Base-by-base conservation (phyloP, 163 green algal species). In the Smithsoniella earleae region DNA sequence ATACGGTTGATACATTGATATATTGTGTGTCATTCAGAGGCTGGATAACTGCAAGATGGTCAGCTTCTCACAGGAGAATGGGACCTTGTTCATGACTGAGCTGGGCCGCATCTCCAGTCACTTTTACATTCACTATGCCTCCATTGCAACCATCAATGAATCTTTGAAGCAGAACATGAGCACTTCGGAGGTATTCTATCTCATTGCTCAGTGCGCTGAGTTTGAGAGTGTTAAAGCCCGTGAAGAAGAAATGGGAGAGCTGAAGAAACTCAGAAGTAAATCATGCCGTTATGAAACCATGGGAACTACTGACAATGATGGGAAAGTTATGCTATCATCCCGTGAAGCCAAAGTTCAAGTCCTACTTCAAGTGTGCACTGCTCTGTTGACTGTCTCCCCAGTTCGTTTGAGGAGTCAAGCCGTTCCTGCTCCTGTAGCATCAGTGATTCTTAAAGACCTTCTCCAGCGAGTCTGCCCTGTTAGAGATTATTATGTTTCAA, bases 71-170 rank as follows among this genome's bases (percentile, higher is more conserved):
- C 83, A 90, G 77, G 76, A 76, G 8, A 87, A 66, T 36, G 91
- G 94, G 6, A 88, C 94, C 52, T 75, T 98, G 62, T 97, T 95
- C 73, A 84, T 90, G 5, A 89, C 86, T 5, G 94, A 99, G 80
- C 88, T 96, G 40, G 94, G 94, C 3, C 85, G 94, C 3, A 89
- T 98, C 27, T 92, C 94, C 30, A 89, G 75, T 20, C 92, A 98
- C 82, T 98, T 88, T 80, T 99, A 99, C 89, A 94, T 99, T 63
- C 72, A 80, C 36, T 66, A 93, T 69, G 81, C 94, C 33, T 66
- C 74, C 43, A 52, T 79, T 36, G 28, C 46, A 4, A 62, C 22
- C 40, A 74, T 76, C 66, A 76, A 76, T 10, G 40, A 46, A 0
- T 2, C 25, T 27, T 0, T 77, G 2, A 66, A 69, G 20, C 36